Evolutionary conservation across 2,329 filamentous ascomycete species (phyloP).

Genomic region (Teratosphaeria zuluensis): DNA sequence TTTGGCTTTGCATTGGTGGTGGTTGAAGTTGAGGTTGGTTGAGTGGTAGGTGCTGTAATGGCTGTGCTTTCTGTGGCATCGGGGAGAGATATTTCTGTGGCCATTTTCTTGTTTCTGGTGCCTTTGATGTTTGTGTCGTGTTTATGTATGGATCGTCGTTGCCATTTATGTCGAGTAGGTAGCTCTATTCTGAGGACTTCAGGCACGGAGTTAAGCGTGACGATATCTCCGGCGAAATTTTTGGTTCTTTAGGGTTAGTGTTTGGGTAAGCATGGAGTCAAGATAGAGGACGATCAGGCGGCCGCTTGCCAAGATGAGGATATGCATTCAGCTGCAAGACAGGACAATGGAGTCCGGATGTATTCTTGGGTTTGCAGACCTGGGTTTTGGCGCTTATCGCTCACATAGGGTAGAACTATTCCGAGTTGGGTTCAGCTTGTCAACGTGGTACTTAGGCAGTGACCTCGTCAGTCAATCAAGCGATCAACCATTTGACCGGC

Average conservation of each 20-base stretch:
- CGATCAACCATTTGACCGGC: too few relatives aligned
- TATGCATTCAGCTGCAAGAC: too few relatives aligned
- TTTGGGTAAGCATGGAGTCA: neutral
- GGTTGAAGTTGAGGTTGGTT: neutral
- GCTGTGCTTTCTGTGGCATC: constrained; percentile 4
- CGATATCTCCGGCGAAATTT: neutral
- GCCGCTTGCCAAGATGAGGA: too few relatives aligned
- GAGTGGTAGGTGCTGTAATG: constrained; percentile 1
- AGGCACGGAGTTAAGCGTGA: neutral
- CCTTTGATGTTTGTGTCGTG: neutral
- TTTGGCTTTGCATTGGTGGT: neutral
- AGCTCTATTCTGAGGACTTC: neutral
- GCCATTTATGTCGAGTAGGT: neutral
- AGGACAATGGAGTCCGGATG: too few relatives aligned
- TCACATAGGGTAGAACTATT: too few relatives aligned
- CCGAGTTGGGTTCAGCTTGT: too few relatives aligned
- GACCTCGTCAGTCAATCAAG: too few relatives aligned
- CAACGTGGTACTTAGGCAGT: too few relatives aligned
- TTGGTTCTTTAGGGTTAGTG: neutral
- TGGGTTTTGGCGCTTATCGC: too few relatives aligned
- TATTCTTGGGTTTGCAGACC: too few relatives aligned
- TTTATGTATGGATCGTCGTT: neutral
- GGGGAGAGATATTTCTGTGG: constrained; percentile 4
- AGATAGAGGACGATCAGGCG: too few relatives aligned
- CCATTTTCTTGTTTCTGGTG: neutral